phyloP scores from a whole-genome alignment of 2,329 filamentous ascomycete genomes.

The Xylaria polymorpha region DNA sequence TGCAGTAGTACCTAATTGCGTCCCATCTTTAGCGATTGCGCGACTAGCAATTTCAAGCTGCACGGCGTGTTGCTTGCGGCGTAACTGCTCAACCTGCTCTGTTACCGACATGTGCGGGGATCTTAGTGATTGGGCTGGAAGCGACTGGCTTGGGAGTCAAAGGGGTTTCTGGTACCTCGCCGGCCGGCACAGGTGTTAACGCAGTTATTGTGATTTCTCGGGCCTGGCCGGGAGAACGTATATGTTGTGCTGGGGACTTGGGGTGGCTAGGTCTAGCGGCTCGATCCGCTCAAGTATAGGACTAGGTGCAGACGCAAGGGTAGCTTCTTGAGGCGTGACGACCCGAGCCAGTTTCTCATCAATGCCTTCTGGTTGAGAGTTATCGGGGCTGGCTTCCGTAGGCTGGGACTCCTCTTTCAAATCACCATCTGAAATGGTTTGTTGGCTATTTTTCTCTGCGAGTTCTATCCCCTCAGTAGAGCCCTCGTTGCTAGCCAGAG shows the following conservation, averaged over 20 bases:
- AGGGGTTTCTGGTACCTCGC: conserved; percentile 35
- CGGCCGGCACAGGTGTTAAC: conserved; percentile 42
- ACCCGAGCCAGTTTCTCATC: conserved; percentile 38
- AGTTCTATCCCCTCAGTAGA: conserved; percentile 65
- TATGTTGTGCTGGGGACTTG: conserved; percentile 47
- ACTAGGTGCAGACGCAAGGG: conserved; percentile 49
- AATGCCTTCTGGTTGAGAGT: conserved; percentile 32
- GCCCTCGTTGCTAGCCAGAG: conserved; percentile 76
- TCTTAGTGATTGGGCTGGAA: conserved; percentile 24
- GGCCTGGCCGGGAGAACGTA: conserved; percentile 26
- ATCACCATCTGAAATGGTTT: conserved; percentile 42
- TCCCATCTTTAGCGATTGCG: conserved; percentile 41
- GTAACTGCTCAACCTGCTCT: conserved; percentile 56
- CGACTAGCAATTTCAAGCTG: conserved; percentile 48
- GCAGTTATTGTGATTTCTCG: conserved; percentile 36
- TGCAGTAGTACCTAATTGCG: conserved; percentile 27
- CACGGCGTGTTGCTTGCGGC: conserved; percentile 59
- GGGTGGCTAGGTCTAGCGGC: conserved; percentile 62
- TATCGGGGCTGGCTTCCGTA: conserved; percentile 35
- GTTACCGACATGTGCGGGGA: conserved; percentile 44
- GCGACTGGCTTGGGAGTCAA: conserved; percentile 39
- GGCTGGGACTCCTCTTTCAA: conserved; percentile 41
- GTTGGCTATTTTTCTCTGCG: conserved; percentile 60
- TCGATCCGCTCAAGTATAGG: conserved; percentile 60
- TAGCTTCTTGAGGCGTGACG: conserved; percentile 47